Conservation (phyloP, 2,329 filamentous ascomycete species). For the Apiospora malaysiana region DNA sequence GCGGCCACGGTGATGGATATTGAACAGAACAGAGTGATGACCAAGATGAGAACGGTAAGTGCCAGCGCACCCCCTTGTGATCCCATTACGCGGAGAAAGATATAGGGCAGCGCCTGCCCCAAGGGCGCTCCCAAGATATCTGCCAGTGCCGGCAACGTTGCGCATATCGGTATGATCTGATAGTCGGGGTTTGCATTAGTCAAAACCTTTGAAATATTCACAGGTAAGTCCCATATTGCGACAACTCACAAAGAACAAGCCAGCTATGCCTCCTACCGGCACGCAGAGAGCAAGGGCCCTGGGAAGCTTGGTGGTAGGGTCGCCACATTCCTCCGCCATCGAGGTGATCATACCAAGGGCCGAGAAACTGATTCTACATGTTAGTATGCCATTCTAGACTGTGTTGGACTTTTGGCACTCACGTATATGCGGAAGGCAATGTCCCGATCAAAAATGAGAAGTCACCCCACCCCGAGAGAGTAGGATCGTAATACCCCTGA, state of each 20-base stretch:
- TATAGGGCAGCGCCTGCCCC: constrained; percentile 60
- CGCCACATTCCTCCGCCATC: constrained; percentile 65
- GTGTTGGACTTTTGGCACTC: constrained; percentile 20
- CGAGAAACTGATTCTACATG: constrained; percentile 47
- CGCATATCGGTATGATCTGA: constrained; percentile 57
- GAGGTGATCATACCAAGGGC: constrained; percentile 67
- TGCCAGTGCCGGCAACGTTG: constrained; percentile 46
- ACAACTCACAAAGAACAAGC: constrained; percentile 54
- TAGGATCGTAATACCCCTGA: constrained; percentile 59
- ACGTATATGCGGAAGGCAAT: constrained; percentile 61
- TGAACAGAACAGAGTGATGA: constrained; percentile 63
- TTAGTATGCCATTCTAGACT: not conserved
- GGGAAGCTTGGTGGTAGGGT: constrained; percentile 58
- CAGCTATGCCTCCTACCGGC: constrained; percentile 58
- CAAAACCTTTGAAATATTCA: not conserved
- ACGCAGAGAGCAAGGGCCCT: constrained; percentile 57
- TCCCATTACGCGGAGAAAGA: constrained; percentile 58
- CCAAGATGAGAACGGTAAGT: constrained; percentile 57
- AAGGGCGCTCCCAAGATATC: constrained; percentile 54
- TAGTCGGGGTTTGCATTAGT: not conserved
- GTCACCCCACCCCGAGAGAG: constrained; percentile 60
- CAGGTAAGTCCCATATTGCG: not conserved
- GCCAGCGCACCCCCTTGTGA: constrained; percentile 56
- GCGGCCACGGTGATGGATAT: constrained; percentile 72
- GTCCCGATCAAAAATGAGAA: constrained; percentile 70